Evolutionary conservation across 2,329 filamentous ascomycete genomes (phyloP).

Genomic region (Clathrospora elynae): DNA sequence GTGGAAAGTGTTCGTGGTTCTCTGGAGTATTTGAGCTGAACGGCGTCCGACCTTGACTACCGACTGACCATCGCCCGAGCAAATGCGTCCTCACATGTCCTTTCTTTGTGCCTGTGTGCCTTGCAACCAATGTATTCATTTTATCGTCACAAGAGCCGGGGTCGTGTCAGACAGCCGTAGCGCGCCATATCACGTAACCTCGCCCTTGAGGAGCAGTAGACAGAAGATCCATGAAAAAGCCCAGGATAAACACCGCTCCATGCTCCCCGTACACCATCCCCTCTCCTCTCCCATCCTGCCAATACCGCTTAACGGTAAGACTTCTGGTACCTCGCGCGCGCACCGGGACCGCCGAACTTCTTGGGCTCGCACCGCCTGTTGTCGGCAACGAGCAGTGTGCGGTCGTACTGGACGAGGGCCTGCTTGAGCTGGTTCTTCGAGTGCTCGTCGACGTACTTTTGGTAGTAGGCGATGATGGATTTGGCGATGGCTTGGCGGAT

Average conservation of each 20-base stretch:
- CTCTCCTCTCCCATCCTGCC: constrained; percentile 8
- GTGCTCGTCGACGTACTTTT: constrained; percentile 99
- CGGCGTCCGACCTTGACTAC: no score
- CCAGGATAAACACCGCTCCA: constrained; percentile 48
- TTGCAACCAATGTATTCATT: constrained; percentile 49
- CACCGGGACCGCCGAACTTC: constrained; percentile 95
- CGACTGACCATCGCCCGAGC: no score
- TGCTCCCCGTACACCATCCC: constrained; percentile 33
- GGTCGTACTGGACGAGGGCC: constrained; percentile 92
- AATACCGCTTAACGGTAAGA: constrained; percentile 83
- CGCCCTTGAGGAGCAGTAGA: constrained; percentile 26
- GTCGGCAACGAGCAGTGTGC: constrained; percentile 96
- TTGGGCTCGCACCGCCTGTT: constrained; percentile 99
- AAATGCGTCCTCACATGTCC: constrained; percentile 1
- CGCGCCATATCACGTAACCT: constrained; percentile 35
- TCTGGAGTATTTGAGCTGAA: no score
- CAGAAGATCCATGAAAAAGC: constrained; percentile 41
- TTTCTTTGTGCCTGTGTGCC: constrained; percentile 21
- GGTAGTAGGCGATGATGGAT: constrained; percentile 96
- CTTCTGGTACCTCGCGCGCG: constrained; percentile 97
- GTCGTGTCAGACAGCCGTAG: constrained; percentile 36
- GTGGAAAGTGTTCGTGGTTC: no score
- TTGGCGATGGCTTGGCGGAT: constrained; percentile 99
- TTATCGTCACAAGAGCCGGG: constrained; percentile 48
- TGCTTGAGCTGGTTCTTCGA: constrained; percentile 99